phyloP scores from a whole-genome alignment of 257 asterid genomes.

The Mitragyna speciosa region DNA sequence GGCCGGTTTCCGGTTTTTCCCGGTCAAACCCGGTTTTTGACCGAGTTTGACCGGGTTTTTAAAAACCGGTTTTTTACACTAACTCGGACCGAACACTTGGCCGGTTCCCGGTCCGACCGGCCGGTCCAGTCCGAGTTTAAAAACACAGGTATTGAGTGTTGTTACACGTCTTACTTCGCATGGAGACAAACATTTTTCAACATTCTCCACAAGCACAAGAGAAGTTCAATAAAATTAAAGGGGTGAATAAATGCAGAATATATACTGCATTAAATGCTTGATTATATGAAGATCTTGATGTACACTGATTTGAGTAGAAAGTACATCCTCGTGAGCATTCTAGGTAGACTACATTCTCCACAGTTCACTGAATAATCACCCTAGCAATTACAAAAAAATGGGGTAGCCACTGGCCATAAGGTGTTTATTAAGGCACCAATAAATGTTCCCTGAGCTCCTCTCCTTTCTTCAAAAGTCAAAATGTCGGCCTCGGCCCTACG shows the following conservation, averaged over 20 bases:
- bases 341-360: not conserved
- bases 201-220: too few species aligned
- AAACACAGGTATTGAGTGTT: too few species aligned
- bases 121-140: too few species aligned
- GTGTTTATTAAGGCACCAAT: not conserved
- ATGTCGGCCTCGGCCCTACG: slow-evolving; percentile 40
- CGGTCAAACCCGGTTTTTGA: too few species aligned
- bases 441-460: not conserved
- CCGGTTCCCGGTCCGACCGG: too few species aligned
- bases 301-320: slow-evolving; percentile 1
- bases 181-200: too few species aligned
- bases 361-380: not conserved
- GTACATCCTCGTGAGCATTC: not conserved
- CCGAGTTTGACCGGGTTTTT: too few species aligned
- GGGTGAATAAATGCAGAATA: not conserved
- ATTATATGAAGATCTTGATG: not conserved
- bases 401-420: not conserved
- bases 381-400: slow-evolving; percentile 4
- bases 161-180: too few species aligned
- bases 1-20: too few species aligned
- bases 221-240: not conserved
- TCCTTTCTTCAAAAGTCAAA: slow-evolving; percentile 3
- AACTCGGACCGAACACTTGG: too few species aligned
- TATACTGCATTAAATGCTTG: not conserved
- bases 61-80: too few species aligned